These are phyloP conservation scores for Backusella circina DNA, from an alignment of 192 early-diverging fungal genomes.

Conservation along the genomic window DNA sequence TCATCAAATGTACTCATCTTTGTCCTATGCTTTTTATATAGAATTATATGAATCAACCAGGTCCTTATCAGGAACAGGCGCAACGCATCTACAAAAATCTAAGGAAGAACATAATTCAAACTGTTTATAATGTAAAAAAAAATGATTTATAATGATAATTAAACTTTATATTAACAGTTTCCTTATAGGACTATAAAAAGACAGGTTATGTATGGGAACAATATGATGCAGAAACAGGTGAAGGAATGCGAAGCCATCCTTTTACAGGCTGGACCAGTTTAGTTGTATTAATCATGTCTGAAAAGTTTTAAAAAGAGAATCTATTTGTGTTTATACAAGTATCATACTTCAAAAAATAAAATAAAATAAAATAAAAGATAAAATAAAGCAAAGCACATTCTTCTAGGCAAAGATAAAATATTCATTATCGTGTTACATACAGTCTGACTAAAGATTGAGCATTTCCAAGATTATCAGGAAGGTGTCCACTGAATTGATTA, in stretches of 20 bases:
- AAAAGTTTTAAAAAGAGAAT: constrained; percentile 50
- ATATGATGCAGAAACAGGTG: constrained; percentile 72
- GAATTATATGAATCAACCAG: constrained; percentile 52
- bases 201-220: constrained; percentile 92
- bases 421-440: constrained; percentile 4
- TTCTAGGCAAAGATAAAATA: too few relatives aligned
- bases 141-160: background rate
- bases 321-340: background rate
- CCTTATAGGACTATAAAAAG: constrained; percentile 57
- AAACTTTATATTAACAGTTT: background rate
- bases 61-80: constrained; percentile 68
- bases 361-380: background rate
- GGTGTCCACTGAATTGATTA: constrained; percentile 20
- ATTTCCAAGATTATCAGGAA: constrained; percentile 21
- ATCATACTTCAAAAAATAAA: background rate
- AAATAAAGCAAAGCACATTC: background rate
- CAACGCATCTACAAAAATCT: constrained; percentile 69
- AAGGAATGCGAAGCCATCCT: constrained; percentile 80
- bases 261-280: constrained; percentile 94
- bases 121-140: constrained; percentile 72
- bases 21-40: constrained; percentile 21
- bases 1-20: background rate
- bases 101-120: constrained; percentile 73
- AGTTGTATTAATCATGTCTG: constrained; percentile 82
- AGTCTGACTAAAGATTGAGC: constrained; percentile 5